Evolutionary conservation across 2,329 filamentous ascomycete genomes (phyloP).

Genomic region (Huntiella abstrusa): DNA sequence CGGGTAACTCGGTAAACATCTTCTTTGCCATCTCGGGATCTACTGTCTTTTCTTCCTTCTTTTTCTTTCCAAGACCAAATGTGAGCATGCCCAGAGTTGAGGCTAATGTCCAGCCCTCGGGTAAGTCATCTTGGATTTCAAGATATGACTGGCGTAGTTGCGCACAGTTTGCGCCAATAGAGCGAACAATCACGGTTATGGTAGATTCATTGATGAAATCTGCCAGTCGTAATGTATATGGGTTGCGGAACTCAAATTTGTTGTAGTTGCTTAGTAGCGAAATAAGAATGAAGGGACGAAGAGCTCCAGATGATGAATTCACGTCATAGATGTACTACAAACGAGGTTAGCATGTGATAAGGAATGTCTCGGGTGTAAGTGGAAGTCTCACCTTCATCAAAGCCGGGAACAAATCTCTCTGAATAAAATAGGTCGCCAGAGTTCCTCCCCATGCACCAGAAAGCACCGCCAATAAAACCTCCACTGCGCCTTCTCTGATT

Average conservation of each 20-base stretch:
- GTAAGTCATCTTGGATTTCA: constrained; percentile 72
- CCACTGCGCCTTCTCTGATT: constrained; percentile 44
- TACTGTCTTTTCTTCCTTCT: constrained; percentile 33
- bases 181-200: constrained; percentile 63
- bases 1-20: constrained; percentile 62
- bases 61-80: constrained; percentile 40
- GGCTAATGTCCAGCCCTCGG: constrained; percentile 72
- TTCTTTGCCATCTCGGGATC: constrained; percentile 67
- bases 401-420: constrained; percentile 81
- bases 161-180: constrained; percentile 55
- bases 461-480: constrained; percentile 64
- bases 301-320: constrained; percentile 40
- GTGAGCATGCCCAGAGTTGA: constrained; percentile 57
- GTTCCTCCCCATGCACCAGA: constrained; percentile 94
- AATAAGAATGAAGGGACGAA: constrained; percentile 64
- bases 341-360: not conserved
- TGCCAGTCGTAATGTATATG: constrained; percentile 76
- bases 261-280: constrained; percentile 93
- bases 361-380: not conserved
- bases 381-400: constrained; percentile 60
- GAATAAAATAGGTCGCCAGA: constrained; percentile 83
- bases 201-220: constrained; percentile 87
- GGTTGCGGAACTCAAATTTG: constrained; percentile 97
- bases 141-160: constrained; percentile 57
- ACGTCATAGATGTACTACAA: constrained; percentile 62